These are phyloP conservation scores for Penicillium goetzii DNA, from an alignment of 495 filamentous ascomycete genomes.

Conservation along the genomic window DNA sequence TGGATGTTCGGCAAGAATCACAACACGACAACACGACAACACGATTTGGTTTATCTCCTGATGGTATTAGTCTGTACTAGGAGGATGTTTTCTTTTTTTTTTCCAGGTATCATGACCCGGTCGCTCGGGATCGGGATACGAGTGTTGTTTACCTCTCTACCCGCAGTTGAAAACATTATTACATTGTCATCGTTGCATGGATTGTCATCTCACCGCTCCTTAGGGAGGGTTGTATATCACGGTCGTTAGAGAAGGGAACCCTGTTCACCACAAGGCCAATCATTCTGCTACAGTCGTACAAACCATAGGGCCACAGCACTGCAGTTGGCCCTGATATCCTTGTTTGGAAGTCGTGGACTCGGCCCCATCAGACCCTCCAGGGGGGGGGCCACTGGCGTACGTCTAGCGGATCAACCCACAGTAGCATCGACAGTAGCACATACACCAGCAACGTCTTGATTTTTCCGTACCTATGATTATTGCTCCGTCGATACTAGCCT, in stretches of 20 bases:
- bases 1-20: slow-evolving; percentile 7
- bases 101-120: not conserved
- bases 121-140: not conserved
- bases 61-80: not conserved
- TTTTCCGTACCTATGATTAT: not conserved
- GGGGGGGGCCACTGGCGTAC: not conserved
- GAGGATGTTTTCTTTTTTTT: not conserved
- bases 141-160: not conserved
- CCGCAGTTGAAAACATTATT: not conserved
- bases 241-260: not conserved
- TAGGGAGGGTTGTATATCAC: slow-evolving; percentile 1
- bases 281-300: slow-evolving; percentile 16
- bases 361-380: not conserved
- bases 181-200: slow-evolving; percentile 11
- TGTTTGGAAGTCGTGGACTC: slow-evolving; percentile 11
- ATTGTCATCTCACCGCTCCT: slow-evolving; percentile 25
- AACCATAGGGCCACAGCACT: slow-evolving; percentile 13
- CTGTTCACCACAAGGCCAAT: slow-evolving; percentile 6
- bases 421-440: slow-evolving; percentile 1
- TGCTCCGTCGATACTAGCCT: not conserved
- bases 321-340: slow-evolving; percentile 21
- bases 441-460: not conserved
- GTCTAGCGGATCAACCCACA: slow-evolving; percentile 4
- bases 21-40: not conserved
- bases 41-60: not conserved